phyloP scores from a whole-genome alignment of 192 early-diverging fungal genomes.

The Dissophora ornata region DNA sequence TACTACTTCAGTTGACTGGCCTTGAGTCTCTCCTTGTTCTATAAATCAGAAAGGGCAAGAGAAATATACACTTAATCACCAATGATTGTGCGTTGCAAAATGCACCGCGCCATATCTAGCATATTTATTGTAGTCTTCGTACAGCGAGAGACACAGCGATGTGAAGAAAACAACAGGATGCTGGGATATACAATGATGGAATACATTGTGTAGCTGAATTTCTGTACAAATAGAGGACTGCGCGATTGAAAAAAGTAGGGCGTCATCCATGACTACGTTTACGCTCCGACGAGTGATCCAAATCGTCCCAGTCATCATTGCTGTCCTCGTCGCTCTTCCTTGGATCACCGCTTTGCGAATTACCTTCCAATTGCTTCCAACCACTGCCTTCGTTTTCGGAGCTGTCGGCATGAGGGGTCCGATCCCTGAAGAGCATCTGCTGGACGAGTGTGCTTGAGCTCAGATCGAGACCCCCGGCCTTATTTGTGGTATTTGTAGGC shows the following conservation, averaged over 20 bases:
- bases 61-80: too few species aligned
- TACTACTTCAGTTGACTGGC: neutral
- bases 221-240: neutral
- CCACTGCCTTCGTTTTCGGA: neutral
- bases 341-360: neutral
- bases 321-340: neutral
- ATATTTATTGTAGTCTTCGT: conserved; percentile 18
- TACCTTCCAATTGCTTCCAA: conserved; percentile 34
- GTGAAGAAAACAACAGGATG: neutral
- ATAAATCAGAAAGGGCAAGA: too few species aligned
- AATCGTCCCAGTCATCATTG: conserved; percentile 19
- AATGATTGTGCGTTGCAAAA: too few species aligned
- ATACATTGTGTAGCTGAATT: conserved; percentile 3
- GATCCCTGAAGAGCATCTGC: conserved; percentile 50
- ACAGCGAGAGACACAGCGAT: conserved; percentile 1
- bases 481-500: conserved; percentile 7
- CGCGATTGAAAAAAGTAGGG: neutral
- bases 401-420: conserved; percentile 28
- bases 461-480: conserved; percentile 40
- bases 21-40: too few species aligned
- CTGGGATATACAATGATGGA: too few species aligned
- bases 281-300: conserved; percentile 4
- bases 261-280: conserved; percentile 22
- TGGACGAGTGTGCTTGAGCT: conserved; percentile 53
- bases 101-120: too few species aligned